These are phyloP conservation scores for Lepidopterella palustris DNA, from an alignment of 495 filamentous ascomycete genomes.

Conservation along the genomic window DNA sequence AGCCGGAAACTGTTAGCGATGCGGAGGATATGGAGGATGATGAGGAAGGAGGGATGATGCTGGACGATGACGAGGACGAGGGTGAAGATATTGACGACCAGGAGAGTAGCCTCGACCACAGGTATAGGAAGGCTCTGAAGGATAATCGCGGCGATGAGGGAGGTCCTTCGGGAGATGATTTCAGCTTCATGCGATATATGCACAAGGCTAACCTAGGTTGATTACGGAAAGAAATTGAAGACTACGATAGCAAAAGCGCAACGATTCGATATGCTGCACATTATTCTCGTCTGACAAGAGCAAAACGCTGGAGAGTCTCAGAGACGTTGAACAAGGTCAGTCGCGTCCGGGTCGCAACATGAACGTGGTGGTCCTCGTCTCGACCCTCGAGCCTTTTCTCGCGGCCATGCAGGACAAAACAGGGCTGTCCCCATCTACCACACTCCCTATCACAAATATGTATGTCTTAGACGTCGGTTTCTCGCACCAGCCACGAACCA, in stretches of 20 bases:
- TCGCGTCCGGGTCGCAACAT: background rate
- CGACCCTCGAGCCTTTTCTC: background rate
- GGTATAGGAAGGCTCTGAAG: constrained; percentile 55
- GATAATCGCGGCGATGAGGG: constrained; percentile 35
- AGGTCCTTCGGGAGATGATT: constrained; percentile 45
- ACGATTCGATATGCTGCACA: background rate
- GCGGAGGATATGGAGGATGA: constrained; percentile 51
- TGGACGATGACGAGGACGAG: constrained; percentile 37
- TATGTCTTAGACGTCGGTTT: background rate
- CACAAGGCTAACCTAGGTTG: constrained; percentile 30
- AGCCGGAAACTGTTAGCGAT: constrained; percentile 53
- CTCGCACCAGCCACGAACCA: background rate
- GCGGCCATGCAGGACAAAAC: background rate
- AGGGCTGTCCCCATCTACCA: background rate
- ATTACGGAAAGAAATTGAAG: constrained; percentile 4
- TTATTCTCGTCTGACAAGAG: background rate
- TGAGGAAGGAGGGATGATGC: constrained; percentile 41
- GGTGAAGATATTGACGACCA: constrained; percentile 16
- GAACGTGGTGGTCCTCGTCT: background rate
- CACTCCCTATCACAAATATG: too few species aligned
- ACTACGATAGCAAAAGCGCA: background rate
- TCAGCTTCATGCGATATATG: constrained; percentile 56
- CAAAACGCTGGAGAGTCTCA: background rate
- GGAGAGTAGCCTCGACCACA: constrained; percentile 46
- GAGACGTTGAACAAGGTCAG: background rate